Evolutionary conservation across 2,329 filamentous ascomycete genomes (phyloP).

Genomic region (Phaeosphaeriaceae sp.): DNA sequence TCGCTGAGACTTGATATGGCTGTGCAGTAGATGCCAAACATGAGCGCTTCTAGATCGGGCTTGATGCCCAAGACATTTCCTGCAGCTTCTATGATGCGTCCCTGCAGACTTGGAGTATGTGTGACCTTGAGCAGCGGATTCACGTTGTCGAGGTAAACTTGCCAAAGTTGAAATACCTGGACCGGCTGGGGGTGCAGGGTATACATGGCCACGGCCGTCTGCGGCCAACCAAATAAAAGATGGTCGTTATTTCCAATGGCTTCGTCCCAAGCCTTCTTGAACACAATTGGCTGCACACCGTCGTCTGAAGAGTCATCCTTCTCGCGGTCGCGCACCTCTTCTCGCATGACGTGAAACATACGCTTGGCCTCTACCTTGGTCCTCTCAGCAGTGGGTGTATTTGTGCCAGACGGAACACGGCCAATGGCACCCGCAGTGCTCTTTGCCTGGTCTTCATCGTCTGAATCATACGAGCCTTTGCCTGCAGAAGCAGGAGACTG

Average conservation of each 20-base stretch:
- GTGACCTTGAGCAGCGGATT: slow-evolving; percentile 39
- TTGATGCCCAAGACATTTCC: slow-evolving; percentile 58
- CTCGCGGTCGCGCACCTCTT: not conserved
- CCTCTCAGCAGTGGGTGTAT: too few species aligned
- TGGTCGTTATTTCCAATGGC: too few species aligned
- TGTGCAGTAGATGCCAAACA: slow-evolving; percentile 46
- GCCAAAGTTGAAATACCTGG: slow-evolving; percentile 75
- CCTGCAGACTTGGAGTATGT: slow-evolving; percentile 52
- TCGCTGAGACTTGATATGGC: slow-evolving; percentile 60
- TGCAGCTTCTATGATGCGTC: slow-evolving; percentile 66
- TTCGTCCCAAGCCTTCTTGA: slow-evolving; percentile 57
- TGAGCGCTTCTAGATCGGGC: slow-evolving; percentile 62
- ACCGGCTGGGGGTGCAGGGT: slow-evolving; percentile 69
- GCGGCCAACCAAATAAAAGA: slow-evolving; percentile 44
- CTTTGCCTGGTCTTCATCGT: too few species aligned
- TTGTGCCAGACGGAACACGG: too few species aligned
- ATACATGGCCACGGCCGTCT: slow-evolving; percentile 65
- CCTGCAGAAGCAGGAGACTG: not conserved
- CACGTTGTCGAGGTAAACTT: slow-evolving; percentile 65
- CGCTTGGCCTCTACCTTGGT: too few species aligned
- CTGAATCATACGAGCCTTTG: not conserved
- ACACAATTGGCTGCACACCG: slow-evolving; percentile 12
- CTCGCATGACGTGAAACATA: too few species aligned
- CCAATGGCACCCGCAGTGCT: too few species aligned
- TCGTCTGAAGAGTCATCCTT: slow-evolving; percentile 11